Percentiles rank a stretch among this genome's conserved stretches.
Evolutionary conservation across 2,329 filamentous ascomycete genomes (phyloP).

Genomic region (Escovopsis sp.): DNA sequence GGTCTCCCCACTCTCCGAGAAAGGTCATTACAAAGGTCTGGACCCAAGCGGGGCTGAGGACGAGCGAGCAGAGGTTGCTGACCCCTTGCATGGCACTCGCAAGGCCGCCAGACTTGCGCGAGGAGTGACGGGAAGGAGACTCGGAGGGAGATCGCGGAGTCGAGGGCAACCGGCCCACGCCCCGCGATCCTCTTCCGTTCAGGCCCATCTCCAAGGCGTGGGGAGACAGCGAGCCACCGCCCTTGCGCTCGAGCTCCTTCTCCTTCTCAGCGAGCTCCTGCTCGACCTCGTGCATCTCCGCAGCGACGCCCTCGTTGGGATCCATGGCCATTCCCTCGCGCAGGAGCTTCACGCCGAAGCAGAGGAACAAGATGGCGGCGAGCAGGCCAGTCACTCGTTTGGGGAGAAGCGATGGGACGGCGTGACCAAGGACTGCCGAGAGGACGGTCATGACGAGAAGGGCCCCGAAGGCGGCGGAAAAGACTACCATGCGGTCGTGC

Average conservation of each 20-base stretch:
- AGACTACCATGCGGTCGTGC: constrained; percentile 82
- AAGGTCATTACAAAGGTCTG: constrained; percentile 99
- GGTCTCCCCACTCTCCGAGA: constrained; percentile 92
- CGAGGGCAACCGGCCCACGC: constrained; percentile 62
- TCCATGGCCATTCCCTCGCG: constrained; percentile 81
- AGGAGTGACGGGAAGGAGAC: constrained; percentile 50
- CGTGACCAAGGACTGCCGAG: constrained; percentile 82
- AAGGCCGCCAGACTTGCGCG: constrained; percentile 22
- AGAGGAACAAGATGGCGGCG: constrained; percentile 69
- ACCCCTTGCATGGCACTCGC: constrained; percentile 43
- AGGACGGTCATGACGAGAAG: constrained; percentile 89
- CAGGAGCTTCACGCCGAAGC: constrained; percentile 75
- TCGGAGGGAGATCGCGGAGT: constrained; percentile 66
- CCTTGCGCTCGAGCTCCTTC: constrained; percentile 51
- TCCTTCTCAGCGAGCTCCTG: constrained; percentile 88
- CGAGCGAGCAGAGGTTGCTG: constrained; percentile 70
- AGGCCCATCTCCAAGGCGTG: constrained; percentile 72
- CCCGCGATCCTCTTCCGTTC: constrained; percentile 51
- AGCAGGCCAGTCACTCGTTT: constrained; percentile 83
- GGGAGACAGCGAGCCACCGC: constrained; percentile 50
- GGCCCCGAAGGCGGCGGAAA: constrained; percentile 85
- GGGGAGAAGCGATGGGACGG: constrained; percentile 76
- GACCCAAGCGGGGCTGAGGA: constrained; percentile 93
- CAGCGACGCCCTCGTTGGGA: constrained; percentile 77
- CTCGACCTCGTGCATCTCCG: constrained; percentile 97